Conservation (phyloP, 495 filamentous ascomycete species). For the Lichenothelia convexa region DNA sequence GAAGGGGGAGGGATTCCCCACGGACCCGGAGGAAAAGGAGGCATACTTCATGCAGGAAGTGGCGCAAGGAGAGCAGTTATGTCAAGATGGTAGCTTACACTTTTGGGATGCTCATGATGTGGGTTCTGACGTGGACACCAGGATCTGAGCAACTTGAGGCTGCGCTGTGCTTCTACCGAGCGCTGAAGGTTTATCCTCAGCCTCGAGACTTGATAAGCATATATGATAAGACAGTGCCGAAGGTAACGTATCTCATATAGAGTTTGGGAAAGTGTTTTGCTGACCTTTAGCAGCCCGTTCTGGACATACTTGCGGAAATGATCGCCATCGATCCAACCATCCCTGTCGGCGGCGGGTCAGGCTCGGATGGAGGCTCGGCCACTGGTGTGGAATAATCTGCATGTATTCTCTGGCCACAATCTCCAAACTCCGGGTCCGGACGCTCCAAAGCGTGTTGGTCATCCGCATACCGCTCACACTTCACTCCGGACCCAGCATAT, state of each 20-base stretch:
- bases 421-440: too few relatives aligned
- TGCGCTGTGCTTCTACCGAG: constrained; percentile 90
- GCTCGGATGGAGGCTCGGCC: constrained; percentile 10
- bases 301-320: constrained; percentile 95
- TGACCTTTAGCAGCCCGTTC: constrained; percentile 43
- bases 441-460: too few relatives aligned
- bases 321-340: constrained; percentile 71
- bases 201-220: constrained; percentile 84
- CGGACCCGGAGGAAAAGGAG: constrained; percentile 78
- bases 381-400: constrained; percentile 2
- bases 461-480: too few relatives aligned
- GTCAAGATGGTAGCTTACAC: constrained; percentile 37
- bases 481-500: too few relatives aligned
- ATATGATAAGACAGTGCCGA: constrained; percentile 94
- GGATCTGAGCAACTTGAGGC: constrained; percentile 62
- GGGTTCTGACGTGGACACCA: constrained; percentile 21
- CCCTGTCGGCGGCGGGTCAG: constrained; percentile 31
- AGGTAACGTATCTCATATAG: constrained; percentile 30
- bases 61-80: constrained; percentile 62
- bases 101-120: not conserved
- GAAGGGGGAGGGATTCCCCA: constrained; percentile 79
- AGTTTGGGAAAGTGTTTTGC: not conserved
- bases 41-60: constrained; percentile 91
- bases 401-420: too few relatives aligned
- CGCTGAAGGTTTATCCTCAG: constrained; percentile 92